A percentile compares a stretch with the other conserved stretches of the same genome.
phyloP scores from a whole-genome alignment of 352 stramenopile species.

The Phytophthora tentaculata region DNA sequence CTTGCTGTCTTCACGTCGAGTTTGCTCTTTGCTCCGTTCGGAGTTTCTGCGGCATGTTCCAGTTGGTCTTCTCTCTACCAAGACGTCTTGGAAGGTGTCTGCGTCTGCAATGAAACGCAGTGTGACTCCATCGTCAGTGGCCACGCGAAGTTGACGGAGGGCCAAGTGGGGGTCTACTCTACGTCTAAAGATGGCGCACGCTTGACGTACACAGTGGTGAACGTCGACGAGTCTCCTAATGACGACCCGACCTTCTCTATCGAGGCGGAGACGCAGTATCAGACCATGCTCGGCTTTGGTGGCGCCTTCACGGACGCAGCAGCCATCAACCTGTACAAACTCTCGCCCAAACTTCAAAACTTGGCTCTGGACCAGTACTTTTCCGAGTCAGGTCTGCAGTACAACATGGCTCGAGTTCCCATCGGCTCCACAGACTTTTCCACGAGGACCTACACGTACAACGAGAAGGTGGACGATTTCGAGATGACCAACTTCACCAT shows the following conservation, averaged over 20 bases:
- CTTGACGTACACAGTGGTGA: constrained; percentile 7
- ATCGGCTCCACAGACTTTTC: constrained; percentile 86
- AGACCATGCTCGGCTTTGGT: constrained; percentile 87
- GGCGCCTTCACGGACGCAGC: constrained; percentile 88
- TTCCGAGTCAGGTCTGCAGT: constrained; percentile 60
- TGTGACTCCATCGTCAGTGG: constrained; percentile 13
- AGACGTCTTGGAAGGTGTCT: constrained; percentile 14
- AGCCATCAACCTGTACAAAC: constrained; percentile 78
- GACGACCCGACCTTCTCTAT: constrained; percentile 26
- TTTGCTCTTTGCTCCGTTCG: constrained; percentile 1
- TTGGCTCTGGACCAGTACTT: constrained; percentile 69
- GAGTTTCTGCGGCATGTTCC: constrained; percentile 1
- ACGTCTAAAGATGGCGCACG: constrained; percentile 13
- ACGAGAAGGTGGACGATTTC: constrained; percentile 68
- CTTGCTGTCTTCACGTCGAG: background rate
- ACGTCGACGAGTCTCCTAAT: constrained; percentile 5
- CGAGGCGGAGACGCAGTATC: constrained; percentile 51
- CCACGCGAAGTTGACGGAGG: constrained; percentile 9
- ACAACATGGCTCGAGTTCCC: constrained; percentile 79
- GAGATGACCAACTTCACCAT: constrained; percentile 79
- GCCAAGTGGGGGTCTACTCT: constrained; percentile 12
- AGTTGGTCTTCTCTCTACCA: constrained; percentile 16
- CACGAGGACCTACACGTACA: constrained; percentile 79
- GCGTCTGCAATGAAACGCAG: constrained; percentile 16
- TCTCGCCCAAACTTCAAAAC: constrained; percentile 57